A percentile compares a stretch with the other conserved stretches of the same genome.
Evolutionary conservation across 2,329 filamentous ascomycete genomes (phyloP).

Genomic region (Aspergillus sojae): DNA sequence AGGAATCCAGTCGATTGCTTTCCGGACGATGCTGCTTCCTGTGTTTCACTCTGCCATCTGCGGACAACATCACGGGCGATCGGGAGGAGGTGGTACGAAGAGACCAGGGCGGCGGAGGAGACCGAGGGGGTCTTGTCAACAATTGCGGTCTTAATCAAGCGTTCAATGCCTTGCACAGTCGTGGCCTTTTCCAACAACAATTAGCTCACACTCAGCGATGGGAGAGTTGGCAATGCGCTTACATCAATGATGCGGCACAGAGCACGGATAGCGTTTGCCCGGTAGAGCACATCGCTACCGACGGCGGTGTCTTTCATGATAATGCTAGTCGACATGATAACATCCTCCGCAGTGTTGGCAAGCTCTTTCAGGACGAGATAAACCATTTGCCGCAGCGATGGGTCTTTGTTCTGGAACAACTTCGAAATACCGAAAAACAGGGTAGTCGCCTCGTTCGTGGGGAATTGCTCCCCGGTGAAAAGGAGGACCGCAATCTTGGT

Average conservation of each 20-base stretch:
- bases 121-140: conserved; percentile 99
- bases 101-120: conserved; percentile 91
- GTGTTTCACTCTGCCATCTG: conserved; percentile 98
- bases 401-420: conserved; percentile 99
- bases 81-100: conserved; percentile 95
- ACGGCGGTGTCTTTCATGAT: conserved; percentile 99
- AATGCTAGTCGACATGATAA: conserved; percentile 99
- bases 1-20: conserved; percentile 91
- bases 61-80: conserved; percentile 93
- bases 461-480: conserved; percentile 96
- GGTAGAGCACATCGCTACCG: conserved; percentile 88
- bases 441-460: conserved; percentile 93
- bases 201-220: conserved; percentile 17
- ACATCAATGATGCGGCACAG: conserved; percentile 97
- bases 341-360: conserved; percentile 91
- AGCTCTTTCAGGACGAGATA: conserved; percentile 98
- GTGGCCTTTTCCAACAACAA: conserved; percentile 63
- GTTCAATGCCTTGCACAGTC: conserved; percentile 95
- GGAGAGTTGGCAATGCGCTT: conserved; percentile 36
- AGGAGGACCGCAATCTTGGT: conserved; percentile 96
- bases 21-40: conserved; percentile 87
- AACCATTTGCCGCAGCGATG: conserved; percentile 96
- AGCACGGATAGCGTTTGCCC: conserved; percentile 93
- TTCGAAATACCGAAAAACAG: conserved; percentile 99
- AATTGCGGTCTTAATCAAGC: conserved; percentile 98